These are phyloP conservation scores for Colletotrichum paranaense DNA, from an alignment of 2,329 filamentous ascomycete genomes.

Conservation along the genomic window DNA sequence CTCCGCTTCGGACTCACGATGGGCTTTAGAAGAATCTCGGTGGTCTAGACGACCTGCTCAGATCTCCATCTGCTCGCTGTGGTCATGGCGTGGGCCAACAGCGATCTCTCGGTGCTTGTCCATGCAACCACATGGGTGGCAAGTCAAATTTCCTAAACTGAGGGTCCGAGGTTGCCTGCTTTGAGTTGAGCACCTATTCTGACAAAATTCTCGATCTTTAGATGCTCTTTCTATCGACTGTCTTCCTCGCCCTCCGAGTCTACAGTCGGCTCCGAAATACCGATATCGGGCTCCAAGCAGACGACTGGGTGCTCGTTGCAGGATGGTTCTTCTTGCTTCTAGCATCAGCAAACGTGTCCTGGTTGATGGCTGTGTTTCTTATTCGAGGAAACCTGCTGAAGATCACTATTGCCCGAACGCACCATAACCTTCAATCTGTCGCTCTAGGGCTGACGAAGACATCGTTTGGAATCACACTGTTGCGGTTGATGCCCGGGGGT, in stretches of 20 bases:
- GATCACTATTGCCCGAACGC: constrained; percentile 35
- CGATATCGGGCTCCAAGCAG: constrained; percentile 43
- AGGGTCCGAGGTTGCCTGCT: too few relatives aligned
- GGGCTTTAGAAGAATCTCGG: neutral
- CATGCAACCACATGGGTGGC: constrained; percentile 4
- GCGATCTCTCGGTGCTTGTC: neutral
- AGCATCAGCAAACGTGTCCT: constrained; percentile 35
- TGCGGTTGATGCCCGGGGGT: constrained; percentile 43
- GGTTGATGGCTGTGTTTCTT: constrained; percentile 31
- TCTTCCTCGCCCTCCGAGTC: constrained; percentile 36
- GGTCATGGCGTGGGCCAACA: constrained; percentile 1
- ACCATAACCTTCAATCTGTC: constrained; percentile 43
- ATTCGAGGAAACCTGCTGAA: constrained; percentile 31
- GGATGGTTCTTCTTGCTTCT: constrained; percentile 41
- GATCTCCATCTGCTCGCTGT: neutral
- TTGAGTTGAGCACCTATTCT: neutral
- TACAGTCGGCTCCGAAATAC: constrained; percentile 36
- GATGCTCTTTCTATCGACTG: neutral
- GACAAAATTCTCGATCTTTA: neutral
- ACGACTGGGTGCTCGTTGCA: constrained; percentile 43
- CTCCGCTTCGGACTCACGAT: neutral
- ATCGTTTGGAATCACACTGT: constrained; percentile 50
- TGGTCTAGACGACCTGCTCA: neutral
- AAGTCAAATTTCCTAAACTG: neutral
- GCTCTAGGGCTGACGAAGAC: constrained; percentile 50